These are phyloP conservation scores for Phytopythium cucurbitacearum DNA, from an alignment of 352 stramenopile species.

Conservation along the genomic window DNA sequence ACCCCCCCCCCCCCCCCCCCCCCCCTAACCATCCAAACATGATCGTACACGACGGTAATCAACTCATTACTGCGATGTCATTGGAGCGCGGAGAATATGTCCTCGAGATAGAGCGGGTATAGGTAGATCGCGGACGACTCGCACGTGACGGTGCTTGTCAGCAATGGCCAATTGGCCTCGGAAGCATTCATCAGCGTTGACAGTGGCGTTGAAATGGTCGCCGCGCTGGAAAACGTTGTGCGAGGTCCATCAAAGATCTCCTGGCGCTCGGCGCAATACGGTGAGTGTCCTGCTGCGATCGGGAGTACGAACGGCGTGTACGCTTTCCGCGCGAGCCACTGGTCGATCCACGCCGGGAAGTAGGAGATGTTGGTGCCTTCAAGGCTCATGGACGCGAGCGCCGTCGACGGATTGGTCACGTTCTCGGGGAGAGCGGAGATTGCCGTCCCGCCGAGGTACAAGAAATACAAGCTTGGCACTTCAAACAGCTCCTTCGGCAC, in stretches of 20 bases:
- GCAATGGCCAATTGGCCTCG: background rate
- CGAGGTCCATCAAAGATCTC: background rate
- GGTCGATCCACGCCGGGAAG: constrained; percentile 1
- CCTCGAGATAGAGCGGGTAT: background rate
- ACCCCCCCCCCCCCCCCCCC: too few species aligned
- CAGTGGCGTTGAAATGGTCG: background rate
- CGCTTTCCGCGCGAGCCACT: background rate
- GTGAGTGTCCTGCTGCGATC: background rate
- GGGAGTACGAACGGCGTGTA: background rate
- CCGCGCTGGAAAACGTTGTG: background rate
- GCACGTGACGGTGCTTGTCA: background rate
- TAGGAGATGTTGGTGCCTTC: background rate
- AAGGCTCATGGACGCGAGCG: background rate
- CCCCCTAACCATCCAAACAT: too few species aligned
- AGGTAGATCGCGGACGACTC: background rate
- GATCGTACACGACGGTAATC: too few species aligned
- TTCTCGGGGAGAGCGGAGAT: constrained; percentile 14
- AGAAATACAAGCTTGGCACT: constrained; percentile 18
- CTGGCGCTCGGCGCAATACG: background rate
- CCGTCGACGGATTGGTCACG: constrained; percentile 1
- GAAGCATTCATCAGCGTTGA: constrained; percentile 2
- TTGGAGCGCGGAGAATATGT: constrained; percentile 1
- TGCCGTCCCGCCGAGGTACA: constrained; percentile 17
- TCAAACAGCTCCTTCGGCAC: constrained; percentile 19
- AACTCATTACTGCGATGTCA: background rate